Evolutionary conservation across 73 alveolate genomes (phyloP).

Genomic region (Blepharisma stoltei): DNA sequence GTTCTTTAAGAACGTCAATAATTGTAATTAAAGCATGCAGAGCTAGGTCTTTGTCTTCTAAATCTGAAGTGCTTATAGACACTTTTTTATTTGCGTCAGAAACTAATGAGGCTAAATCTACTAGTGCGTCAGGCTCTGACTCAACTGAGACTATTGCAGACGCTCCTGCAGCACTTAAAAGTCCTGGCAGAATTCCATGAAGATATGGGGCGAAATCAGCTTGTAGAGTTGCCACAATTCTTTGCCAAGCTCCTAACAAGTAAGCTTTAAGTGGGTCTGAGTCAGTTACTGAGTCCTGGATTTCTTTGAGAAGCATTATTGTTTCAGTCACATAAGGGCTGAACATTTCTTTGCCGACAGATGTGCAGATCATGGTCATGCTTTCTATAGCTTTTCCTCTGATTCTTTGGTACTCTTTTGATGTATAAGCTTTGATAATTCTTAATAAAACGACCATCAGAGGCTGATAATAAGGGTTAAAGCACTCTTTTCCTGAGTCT

Average conservation of each 20-base stretch:
- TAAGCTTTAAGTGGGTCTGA: constrained; percentile 75
- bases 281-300: constrained; percentile 60
- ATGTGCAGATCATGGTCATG: constrained; percentile 63
- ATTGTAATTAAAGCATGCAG: constrained; percentile 78
- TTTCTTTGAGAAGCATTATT: constrained; percentile 54
- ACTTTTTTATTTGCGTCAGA: constrained; percentile 36
- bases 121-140: constrained; percentile 48
- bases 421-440: constrained; percentile 45
- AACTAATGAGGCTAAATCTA: constrained; percentile 44
- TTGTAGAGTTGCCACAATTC: constrained; percentile 69
- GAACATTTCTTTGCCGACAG: constrained; percentile 73
- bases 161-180: constrained; percentile 52
- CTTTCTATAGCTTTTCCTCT: constrained; percentile 84
- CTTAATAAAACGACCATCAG: constrained; percentile 49
- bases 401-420: constrained; percentile 61
- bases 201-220: constrained; percentile 66
- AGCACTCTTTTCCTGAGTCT: constrained; percentile 69
- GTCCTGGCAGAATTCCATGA: constrained; percentile 64
- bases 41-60: constrained; percentile 87
- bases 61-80: constrained; percentile 60
- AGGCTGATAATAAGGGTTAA: constrained; percentile 62
- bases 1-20: constrained; percentile 73
- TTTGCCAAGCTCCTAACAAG: constrained; percentile 83
- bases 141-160: constrained; percentile 41
- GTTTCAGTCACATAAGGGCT: constrained; percentile 56